Evolutionary conservation across 1,284 basidiomycete species (phyloP).

Genomic region (Puccinia coronata): DNA sequence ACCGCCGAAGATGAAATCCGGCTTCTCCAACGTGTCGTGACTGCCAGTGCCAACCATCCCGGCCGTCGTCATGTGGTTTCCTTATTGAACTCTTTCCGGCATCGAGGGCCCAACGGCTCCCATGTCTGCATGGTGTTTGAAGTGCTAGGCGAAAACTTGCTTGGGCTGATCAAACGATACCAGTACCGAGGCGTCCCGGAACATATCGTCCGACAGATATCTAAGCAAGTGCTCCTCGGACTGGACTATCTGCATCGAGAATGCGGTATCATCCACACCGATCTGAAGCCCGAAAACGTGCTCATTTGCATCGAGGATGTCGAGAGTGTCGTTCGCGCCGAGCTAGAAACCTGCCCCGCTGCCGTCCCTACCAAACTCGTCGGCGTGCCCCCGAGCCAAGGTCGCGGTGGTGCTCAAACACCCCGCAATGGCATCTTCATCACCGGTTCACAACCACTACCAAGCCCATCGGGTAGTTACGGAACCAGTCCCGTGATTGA

Average conservation of each 20-base stretch:
- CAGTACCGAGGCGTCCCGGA: conserved; percentile 95
- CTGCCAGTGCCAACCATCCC: conserved; percentile 67
- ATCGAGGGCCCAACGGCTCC: conserved; percentile 91
- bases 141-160: conserved; percentile 95
- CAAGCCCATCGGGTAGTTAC: conserved; percentile 65
- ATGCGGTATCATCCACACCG: conserved; percentile 87
- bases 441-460: conserved; percentile 89
- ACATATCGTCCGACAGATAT: conserved; percentile 90
- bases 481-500: conserved; percentile 79
- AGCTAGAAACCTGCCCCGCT: conserved; percentile 68
- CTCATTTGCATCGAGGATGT: conserved; percentile 97
- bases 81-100: conserved; percentile 94
- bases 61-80: conserved; percentile 71
- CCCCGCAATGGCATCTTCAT: conserved; percentile 76
- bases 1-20: conserved; percentile 99
- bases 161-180: conserved; percentile 93
- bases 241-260: conserved; percentile 96
- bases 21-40: conserved; percentile 89
- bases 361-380: conserved; percentile 65
- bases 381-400: conserved; percentile 91
- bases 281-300: conserved; percentile 97
- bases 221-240: conserved; percentile 91
- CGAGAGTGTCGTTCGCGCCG: conserved; percentile 85
- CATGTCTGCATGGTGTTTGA: conserved; percentile 99
- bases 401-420: conserved; percentile 94